Percentiles rank a stretch among this genome's conserved stretches.
phyloP scores from a whole-genome alignment of 352 stramenopile genomes.

The Globisporangium echinulatum region DNA sequence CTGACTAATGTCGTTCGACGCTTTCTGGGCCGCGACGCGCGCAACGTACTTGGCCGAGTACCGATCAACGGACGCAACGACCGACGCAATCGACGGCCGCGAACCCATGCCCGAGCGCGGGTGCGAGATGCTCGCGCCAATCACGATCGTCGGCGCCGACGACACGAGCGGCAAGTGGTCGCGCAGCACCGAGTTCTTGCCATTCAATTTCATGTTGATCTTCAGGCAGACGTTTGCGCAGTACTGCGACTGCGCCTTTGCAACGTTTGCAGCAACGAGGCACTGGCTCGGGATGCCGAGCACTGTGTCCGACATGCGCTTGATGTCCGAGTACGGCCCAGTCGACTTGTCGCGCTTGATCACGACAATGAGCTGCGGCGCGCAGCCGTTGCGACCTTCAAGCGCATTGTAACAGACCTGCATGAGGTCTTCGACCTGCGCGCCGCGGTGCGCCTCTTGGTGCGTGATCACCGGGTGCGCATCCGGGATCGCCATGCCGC shows the following conservation, averaged over 20 bases:
- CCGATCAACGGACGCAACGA: conserved; percentile 72
- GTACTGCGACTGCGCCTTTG: conserved; percentile 42
- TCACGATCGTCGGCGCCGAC: conserved; percentile 58
- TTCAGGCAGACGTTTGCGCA: conserved; percentile 62
- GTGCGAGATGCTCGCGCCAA: conserved; percentile 74
- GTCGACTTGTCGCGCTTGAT: conserved; percentile 41
- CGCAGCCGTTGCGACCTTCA: conserved; percentile 20
- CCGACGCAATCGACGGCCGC: conserved; percentile 66
- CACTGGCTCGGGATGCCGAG: conserved; percentile 69
- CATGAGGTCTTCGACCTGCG: conserved; percentile 56
- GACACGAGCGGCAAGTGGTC: conserved; percentile 42
- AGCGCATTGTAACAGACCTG: conserved; percentile 44
- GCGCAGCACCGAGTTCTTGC: conserved; percentile 51
- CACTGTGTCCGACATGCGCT: conserved; percentile 61
- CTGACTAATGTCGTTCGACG: conserved; percentile 44
- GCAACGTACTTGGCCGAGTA: conserved; percentile 58
- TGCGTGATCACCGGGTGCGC: conserved; percentile 34
- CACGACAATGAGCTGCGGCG: conserved; percentile 55
- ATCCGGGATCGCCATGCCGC: conserved; percentile 34
- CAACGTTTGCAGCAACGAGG: conserved; percentile 46
- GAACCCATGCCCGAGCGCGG: conserved; percentile 46
- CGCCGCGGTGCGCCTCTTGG: conserved; percentile 24
- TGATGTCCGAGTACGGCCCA: conserved; percentile 60
- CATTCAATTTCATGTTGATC: conserved; percentile 75
- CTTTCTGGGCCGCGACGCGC: conserved; percentile 46